Base-by-base conservation (phyloP, 208 protist genomes). In the Leishmania guyanensis region DNA sequence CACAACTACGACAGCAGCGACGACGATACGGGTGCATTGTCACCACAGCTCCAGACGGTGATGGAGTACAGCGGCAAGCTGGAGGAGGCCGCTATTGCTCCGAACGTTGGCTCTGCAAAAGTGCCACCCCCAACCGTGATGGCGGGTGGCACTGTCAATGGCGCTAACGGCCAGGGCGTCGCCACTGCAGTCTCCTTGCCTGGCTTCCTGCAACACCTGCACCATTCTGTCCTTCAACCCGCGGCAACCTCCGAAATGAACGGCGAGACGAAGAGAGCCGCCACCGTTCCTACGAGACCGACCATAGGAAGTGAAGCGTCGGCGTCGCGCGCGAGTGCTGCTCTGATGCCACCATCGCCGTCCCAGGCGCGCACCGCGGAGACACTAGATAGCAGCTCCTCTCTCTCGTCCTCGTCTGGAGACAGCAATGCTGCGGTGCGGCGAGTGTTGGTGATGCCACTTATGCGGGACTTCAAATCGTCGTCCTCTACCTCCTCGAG, bases 311-410 rank as follows among this genome's bases (percentile, higher is more conserved):
- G 74, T 16, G 82, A 76, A 16, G 53, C 77, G 77, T 82, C 78
- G 4, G 64, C 70, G 8, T 80, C 73, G 9, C 78, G 82, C 3
- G 39, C 77, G 0, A 82, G 78, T 33, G 78, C 51, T 4, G 36
- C 80, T 1, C 65, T 86, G 54, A 86, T 86, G 82, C 82, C 82
- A 5, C 82, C 82, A 12, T 86, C 77, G 17, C 82, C 82, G 74
- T 82, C 82, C 66, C 78, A 82, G 78, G 78, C 77, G 22, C 78
- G 82, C 9, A 74, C 39, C 29, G 39, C 74, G 56, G 8, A 12
- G 39, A 17, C 29, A 16, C 36, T 26, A n/a, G 54, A 50, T 48
- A 22, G 29, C 54, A 77, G 36, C 8, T 33, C 39, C 2, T 43
- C 1, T 56, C 17, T 56, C 36, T 65, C 56, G 17, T 20, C 39